Evolutionary conservation across 148 eudicot species (phyloP).

Genomic region (Vaccinium corymbosum): DNA sequence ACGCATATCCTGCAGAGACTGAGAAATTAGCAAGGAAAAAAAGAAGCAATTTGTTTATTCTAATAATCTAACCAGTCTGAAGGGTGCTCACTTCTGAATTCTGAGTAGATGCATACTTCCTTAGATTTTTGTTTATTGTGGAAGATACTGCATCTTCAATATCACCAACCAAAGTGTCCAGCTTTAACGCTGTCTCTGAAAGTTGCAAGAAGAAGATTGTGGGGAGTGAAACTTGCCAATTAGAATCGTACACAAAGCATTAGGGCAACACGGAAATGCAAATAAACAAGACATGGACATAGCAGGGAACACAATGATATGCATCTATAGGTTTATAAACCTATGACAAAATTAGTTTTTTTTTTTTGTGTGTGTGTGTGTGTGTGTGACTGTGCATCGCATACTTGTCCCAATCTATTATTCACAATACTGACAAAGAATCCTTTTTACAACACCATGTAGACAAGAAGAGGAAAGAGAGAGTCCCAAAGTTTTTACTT

Average conservation of each 20-base stretch:
- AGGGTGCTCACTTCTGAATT: constrained; percentile 52
- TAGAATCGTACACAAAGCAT: neutral
- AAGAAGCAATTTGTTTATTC: neutral
- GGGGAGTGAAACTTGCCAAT: neutral
- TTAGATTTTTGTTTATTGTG: constrained; percentile 52
- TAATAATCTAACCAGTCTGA: neutral
- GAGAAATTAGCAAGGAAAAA: constrained; percentile 12
- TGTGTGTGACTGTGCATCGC: neutral
- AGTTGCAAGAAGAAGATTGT: constrained; percentile 16
- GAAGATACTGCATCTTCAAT: constrained; percentile 90
- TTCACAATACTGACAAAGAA: neutral
- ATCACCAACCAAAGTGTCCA: constrained; percentile 83
- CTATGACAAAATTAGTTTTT: neutral
- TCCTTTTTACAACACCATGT: neutral
- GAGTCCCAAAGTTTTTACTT: neutral
- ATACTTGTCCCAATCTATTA: neutral
- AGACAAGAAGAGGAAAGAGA: neutral
- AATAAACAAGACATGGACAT: neutral
- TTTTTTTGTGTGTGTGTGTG: too few species aligned
- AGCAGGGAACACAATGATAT: neutral
- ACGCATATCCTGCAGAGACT: constrained; percentile 50
- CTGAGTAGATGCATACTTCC: constrained; percentile 38
- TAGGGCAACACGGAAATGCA: neutral
- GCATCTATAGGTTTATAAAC: neutral
- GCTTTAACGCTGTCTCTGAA: constrained; percentile 81